Percentiles rank a stretch among this genome's conserved stretches.
These are phyloP conservation scores for Uronychia binucleata DNA, from an alignment of 73 alveolate species.

Conservation along the genomic window DNA sequence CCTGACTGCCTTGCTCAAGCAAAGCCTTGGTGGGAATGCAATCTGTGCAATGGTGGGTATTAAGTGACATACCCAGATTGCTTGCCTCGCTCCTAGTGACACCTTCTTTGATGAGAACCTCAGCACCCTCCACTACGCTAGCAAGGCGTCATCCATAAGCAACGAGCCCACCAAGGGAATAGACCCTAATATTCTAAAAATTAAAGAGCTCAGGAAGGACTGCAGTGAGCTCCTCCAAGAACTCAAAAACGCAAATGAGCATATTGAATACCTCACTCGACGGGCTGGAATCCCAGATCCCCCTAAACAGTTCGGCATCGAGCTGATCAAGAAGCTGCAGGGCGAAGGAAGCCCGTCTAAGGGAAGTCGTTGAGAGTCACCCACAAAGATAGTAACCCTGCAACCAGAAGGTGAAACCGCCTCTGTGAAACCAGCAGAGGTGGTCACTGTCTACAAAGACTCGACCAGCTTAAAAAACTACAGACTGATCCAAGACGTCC, in stretches of 20 bases:
- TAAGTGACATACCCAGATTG: conserved; percentile 70
- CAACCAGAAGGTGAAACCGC: too few relatives aligned
- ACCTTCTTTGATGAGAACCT: conserved; percentile 79
- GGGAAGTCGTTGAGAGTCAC: too few relatives aligned
- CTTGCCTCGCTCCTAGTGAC: conserved; percentile 81
- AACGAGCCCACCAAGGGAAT: conserved; percentile 74
- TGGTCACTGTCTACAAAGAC: too few relatives aligned
- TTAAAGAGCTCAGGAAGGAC: conserved; percentile 35
- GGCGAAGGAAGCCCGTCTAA: too few relatives aligned
- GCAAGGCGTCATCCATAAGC: conserved; percentile 82
- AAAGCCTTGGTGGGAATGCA: conserved; percentile 87
- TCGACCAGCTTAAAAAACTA: too few relatives aligned
- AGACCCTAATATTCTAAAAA: conserved; percentile 55
- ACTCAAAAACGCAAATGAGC: conserved; percentile 35
- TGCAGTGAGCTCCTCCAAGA: conserved; percentile 21
- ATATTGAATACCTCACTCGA: conserved; percentile 23
- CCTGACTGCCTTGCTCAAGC: conserved; percentile 80
- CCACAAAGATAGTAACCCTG: too few relatives aligned
- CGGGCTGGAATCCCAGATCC: too few relatives aligned
- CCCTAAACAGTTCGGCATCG: too few relatives aligned
- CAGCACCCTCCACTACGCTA: conserved; percentile 85
- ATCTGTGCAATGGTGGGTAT: conserved; percentile 81
- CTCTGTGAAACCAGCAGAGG: too few relatives aligned
- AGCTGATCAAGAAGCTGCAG: too few relatives aligned
- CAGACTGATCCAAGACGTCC: not conserved